These are phyloP conservation scores for Xylaria intraflava DNA, from an alignment of 495 filamentous ascomycete species.

Conservation along the genomic window DNA sequence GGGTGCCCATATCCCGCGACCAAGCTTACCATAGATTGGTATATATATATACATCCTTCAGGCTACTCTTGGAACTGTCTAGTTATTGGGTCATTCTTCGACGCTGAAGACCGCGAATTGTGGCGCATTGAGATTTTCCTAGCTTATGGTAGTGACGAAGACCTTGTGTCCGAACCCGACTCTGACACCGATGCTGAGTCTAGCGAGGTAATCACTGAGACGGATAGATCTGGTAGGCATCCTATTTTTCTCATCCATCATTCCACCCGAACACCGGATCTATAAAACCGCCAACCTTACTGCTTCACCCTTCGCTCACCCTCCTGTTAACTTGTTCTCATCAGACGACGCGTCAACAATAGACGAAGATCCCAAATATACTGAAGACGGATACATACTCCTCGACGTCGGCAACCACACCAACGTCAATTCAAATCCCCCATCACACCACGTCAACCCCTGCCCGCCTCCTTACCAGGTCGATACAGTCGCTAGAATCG, in stretches of 20 bases:
- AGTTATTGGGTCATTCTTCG: constrained; percentile 27
- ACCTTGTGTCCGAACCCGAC: background rate
- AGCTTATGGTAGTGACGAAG: constrained; percentile 7
- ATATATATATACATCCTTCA: constrained; percentile 15
- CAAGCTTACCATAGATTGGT: constrained; percentile 20
- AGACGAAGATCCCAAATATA: constrained; percentile 1
- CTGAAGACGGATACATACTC: constrained; percentile 8
- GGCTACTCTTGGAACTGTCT: constrained; percentile 25
- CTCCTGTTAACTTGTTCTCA: background rate
- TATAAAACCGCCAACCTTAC: background rate
- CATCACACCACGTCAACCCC: background rate
- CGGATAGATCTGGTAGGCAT: background rate
- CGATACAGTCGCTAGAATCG: background rate
- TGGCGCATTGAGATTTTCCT: constrained; percentile 24
- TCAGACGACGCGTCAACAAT: background rate
- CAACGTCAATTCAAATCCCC: background rate
- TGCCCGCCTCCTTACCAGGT: background rate
- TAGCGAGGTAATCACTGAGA: background rate
- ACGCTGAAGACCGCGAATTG: constrained; percentile 17
- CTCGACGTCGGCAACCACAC: background rate
- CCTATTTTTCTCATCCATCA: background rate
- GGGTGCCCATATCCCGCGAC: constrained; percentile 26
- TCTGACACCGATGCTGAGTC: background rate
- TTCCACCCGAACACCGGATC: background rate
- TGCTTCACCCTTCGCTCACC: background rate